Percentiles rank a stretch among this genome's conserved stretches.
Evolutionary conservation across 192 early-diverging fungal genomes (phyloP).

Genomic region (Allomyces arbusculus): DNA sequence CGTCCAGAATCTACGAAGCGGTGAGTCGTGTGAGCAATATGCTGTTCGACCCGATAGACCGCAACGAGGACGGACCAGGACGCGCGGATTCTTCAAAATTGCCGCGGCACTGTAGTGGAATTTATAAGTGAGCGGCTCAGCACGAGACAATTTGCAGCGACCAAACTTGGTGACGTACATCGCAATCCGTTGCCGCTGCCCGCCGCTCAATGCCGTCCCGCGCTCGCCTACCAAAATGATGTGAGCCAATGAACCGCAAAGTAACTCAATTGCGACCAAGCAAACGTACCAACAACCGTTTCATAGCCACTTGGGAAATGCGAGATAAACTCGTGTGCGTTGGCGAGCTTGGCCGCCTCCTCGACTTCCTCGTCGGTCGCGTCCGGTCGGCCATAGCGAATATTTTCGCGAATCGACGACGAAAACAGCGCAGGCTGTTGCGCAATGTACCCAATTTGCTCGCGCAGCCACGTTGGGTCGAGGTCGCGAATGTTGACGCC

Average conservation of each 20-base stretch:
- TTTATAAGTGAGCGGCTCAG: too few relatives aligned
- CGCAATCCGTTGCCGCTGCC: constrained; percentile 38
- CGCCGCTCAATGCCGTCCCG: constrained; percentile 33
- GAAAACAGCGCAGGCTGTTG: constrained; percentile 59
- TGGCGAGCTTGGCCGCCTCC: constrained; percentile 47
- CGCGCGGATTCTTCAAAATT: constrained; percentile 29
- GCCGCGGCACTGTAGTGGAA: constrained; percentile 16
- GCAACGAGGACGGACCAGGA: constrained; percentile 9
- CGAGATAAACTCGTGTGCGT: constrained; percentile 44
- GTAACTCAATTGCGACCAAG: too few relatives aligned
- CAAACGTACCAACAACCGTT: constrained; percentile 17
- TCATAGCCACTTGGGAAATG: constrained; percentile 30
- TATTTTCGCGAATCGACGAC: constrained; percentile 52
- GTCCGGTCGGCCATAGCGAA: constrained; percentile 33
- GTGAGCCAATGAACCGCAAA: not conserved
- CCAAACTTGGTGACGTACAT: constrained; percentile 5
- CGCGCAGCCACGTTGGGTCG: constrained; percentile 32
- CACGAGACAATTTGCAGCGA: too few relatives aligned
- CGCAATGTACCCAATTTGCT: constrained; percentile 39
- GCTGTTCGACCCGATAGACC: too few relatives aligned
- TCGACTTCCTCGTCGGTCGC: constrained; percentile 46
- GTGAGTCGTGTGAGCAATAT: not conserved
- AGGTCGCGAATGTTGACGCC: constrained; percentile 31
- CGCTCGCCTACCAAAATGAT: constrained; percentile 15
- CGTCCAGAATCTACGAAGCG: not conserved